Percentiles rank a stretch among this genome's conserved stretches.
phyloP scores from a whole-genome alignment of 169 alveolate species.

The Blepharisma undulans region DNA sequence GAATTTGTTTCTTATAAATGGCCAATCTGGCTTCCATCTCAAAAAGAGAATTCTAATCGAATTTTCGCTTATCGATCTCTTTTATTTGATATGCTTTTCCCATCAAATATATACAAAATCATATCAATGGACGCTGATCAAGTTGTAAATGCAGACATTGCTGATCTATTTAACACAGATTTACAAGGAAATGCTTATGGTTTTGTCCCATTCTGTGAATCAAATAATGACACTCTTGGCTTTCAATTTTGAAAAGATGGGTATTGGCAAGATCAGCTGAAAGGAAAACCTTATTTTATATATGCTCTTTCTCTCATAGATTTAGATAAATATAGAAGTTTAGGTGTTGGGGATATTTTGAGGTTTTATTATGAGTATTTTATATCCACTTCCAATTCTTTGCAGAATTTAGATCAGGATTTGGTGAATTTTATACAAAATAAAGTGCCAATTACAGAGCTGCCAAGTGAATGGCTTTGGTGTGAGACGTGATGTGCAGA shows the following conservation, averaged over 20 bases:
- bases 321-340: constrained; percentile 42
- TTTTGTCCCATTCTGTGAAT: constrained; percentile 61
- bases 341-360: constrained; percentile 42
- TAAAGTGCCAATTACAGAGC: constrained; percentile 54
- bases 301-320: constrained; percentile 68
- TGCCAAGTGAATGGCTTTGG: constrained; percentile 75
- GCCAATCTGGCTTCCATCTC: constrained; percentile 73
- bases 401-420: constrained; percentile 77
- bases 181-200: constrained; percentile 55
- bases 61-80: constrained; percentile 79
- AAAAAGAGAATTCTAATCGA: constrained; percentile 60
- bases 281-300: constrained; percentile 59
- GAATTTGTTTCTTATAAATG: constrained; percentile 67
- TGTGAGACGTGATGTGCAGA: constrained; percentile 77
- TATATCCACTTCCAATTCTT: constrained; percentile 53
- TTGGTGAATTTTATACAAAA: constrained; percentile 68
- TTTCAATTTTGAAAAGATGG: constrained; percentile 78
- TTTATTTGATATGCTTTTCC: constrained; percentile 70
- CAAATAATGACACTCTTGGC: constrained; percentile 61
- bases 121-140: constrained; percentile 77
- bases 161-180: constrained; percentile 73
- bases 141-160: constrained; percentile 64
- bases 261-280: constrained; percentile 63
- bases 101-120: constrained; percentile 55
- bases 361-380: constrained; percentile 41